Conservation (phyloP, 371 early-diverging fungal genomes). For the Mucor circinelloides region DNA sequence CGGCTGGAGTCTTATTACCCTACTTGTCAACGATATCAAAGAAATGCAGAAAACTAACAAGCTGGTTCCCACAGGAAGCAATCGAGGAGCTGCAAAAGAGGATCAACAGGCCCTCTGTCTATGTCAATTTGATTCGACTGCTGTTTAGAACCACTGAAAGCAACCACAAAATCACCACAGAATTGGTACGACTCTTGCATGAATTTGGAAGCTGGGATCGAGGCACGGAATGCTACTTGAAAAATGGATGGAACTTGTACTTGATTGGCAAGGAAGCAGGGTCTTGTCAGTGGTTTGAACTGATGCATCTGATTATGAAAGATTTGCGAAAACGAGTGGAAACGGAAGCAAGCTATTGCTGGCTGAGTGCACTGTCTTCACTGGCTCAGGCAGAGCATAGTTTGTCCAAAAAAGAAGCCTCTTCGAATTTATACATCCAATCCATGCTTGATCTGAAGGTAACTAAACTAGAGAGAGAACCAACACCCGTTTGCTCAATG, state of each 20-base stretch:
- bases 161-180: slow-evolving; percentile 1
- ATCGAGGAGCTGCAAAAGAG: slow-evolving; percentile 18
- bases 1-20: slow-evolving; percentile 21
- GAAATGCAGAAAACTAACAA: slow-evolving; percentile 17
- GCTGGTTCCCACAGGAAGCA: slow-evolving; percentile 29
- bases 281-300: slow-evolving; percentile 30
- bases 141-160: slow-evolving; percentile 25
- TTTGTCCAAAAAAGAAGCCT: slow-evolving; percentile 1
- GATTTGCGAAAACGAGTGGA: slow-evolving; percentile 29
- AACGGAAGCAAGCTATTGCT: slow-evolving; percentile 33
- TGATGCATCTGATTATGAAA: slow-evolving; percentile 33
- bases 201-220: slow-evolving; percentile 36
- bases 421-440: neutral
- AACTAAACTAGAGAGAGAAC: neutral
- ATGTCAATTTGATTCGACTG: slow-evolving; percentile 36
- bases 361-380: slow-evolving; percentile 32
- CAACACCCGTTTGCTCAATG: too few relatives aligned
- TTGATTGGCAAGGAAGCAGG: slow-evolving; percentile 43
- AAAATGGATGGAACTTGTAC: slow-evolving; percentile 40
- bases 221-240: slow-evolving; percentile 3
- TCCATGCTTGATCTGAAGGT: slow-evolving; percentile 31
- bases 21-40: slow-evolving; percentile 27
- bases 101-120: slow-evolving; percentile 3
- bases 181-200: slow-evolving; percentile 3
- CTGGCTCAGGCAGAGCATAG: slow-evolving; percentile 34